A percentile compares a stretch with the other conserved stretches of the same genome.
Conservation (phyloP, 495 filamentous ascomycete genomes). For the Achaetomiella virescens region DNA sequence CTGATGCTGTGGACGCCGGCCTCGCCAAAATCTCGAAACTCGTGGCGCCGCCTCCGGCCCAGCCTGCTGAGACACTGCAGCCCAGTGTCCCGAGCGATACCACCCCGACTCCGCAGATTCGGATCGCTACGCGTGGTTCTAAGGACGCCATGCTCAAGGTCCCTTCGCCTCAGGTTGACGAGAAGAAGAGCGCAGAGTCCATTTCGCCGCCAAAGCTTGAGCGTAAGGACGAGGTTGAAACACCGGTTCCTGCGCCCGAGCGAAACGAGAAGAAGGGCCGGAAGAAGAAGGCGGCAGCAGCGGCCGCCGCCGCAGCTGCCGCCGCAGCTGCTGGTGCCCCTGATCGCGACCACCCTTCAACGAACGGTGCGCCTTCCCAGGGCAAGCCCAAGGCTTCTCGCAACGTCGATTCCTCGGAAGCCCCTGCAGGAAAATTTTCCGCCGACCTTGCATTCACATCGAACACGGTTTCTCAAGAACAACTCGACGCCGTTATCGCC, state of each 20-base stretch:
- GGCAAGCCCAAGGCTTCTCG: constrained; percentile 28
- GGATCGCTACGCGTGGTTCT: constrained; percentile 31
- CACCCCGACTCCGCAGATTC: constrained; percentile 24
- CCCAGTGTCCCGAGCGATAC: constrained; percentile 8
- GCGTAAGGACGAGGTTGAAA: constrained; percentile 36
- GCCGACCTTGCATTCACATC: constrained; percentile 13
- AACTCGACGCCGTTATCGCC: constrained; percentile 38
- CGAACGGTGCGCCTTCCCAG: constrained; percentile 23
- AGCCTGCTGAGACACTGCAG: constrained; percentile 30
- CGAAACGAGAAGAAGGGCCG: constrained; percentile 42
- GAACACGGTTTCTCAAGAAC: constrained; percentile 33
- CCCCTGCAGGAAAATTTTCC: constrained; percentile 11
- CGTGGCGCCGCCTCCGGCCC: constrained; percentile 31
- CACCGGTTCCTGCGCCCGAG: constrained; percentile 36
- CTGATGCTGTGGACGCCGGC: constrained; percentile 66
- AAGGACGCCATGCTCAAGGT: constrained; percentile 38
- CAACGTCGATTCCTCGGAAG: constrained; percentile 17
- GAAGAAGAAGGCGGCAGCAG: constrained; percentile 41
- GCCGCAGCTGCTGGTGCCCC: constrained; percentile 17
- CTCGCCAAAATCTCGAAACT: constrained; percentile 46
- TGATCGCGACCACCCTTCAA: constrained; percentile 10
- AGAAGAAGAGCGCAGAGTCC: constrained; percentile 24
- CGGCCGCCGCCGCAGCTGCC: constrained; percentile 29
- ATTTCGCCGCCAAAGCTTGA: constrained; percentile 31
- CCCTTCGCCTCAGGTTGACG: constrained; percentile 24